Conservation (phyloP, 2,329 filamentous ascomycete species). For the Rosellinia necatrix region DNA sequence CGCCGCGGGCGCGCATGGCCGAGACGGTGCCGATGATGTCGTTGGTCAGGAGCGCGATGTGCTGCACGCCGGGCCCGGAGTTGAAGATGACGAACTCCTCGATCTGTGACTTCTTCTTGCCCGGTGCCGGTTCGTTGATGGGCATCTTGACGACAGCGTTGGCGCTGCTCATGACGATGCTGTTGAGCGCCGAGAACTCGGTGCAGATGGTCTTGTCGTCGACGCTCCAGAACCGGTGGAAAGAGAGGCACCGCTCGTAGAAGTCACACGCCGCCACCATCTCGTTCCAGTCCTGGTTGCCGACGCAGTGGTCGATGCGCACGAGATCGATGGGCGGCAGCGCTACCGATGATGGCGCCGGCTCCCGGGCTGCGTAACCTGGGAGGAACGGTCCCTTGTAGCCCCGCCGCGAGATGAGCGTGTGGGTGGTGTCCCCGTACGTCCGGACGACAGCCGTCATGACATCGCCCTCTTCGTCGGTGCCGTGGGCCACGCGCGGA, state of each 20-base stretch:
- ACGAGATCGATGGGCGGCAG: conserved; percentile 70
- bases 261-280: conserved; percentile 71
- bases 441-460: conserved; percentile 81
- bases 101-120: conserved; percentile 91
- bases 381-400: conserved; percentile 84
- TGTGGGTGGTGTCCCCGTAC: conserved; percentile 95
- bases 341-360: conserved; percentile 43
- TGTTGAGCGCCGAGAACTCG: conserved; percentile 86
- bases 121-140: conserved; percentile 92
- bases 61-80: conserved; percentile 86
- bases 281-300: conserved; percentile 94
- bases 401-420: conserved; percentile 72
- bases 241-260: conserved; percentile 87
- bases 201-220: conserved; percentile 93
- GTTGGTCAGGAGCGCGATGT: conserved; percentile 82
- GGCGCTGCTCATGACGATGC: conserved; percentile 85
- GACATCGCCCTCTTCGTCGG: conserved; percentile 68
- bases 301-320: conserved; percentile 94
- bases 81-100: conserved; percentile 94
- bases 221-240: conserved; percentile 97
- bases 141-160: conserved; percentile 95
- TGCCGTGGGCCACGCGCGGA: conserved; percentile 55
- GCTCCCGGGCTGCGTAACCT: conserved; percentile 68
- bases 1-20: conserved; percentile 80
- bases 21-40: conserved; percentile 80